phyloP scores from a whole-genome alignment of 805 yeast species.

The Teunomyces cretensis region DNA sequence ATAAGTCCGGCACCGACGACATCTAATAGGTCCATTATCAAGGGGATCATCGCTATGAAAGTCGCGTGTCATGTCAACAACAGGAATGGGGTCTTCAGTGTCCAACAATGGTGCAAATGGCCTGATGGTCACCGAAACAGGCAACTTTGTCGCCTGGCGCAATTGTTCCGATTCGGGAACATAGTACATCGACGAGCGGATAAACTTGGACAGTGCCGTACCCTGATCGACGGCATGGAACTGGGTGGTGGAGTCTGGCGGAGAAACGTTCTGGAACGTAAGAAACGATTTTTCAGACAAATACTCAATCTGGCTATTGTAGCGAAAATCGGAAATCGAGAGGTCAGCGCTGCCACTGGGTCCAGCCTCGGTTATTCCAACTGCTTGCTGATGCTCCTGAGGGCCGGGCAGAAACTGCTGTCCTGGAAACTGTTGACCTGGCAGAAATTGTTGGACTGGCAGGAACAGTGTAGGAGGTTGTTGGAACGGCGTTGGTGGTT shows the following conservation, averaged over 20 bases:
- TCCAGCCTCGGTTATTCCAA: background rate
- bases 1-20: constrained; percentile 89
- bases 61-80: constrained; percentile 54
- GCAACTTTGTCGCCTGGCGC: constrained; percentile 68
- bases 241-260: constrained; percentile 80
- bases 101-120: constrained; percentile 73
- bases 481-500: background rate
- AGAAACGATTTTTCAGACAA: constrained; percentile 46
- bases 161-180: constrained; percentile 74
- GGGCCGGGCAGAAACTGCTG: constrained; percentile 1
- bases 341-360: constrained; percentile 2
- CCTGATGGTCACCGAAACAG: constrained; percentile 75
- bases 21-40: constrained; percentile 74
- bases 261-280: constrained; percentile 74
- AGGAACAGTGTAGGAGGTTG: background rate
- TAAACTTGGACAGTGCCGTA: constrained; percentile 74
- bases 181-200: constrained; percentile 77
- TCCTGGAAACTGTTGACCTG: background rate
- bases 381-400: background rate
- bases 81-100: constrained; percentile 61
- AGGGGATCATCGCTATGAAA: constrained; percentile 20
- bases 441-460: background rate
- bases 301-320: constrained; percentile 23
- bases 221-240: constrained; percentile 79
- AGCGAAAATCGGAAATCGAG: constrained; percentile 17